A percentile compares a stretch with the other conserved stretches of the same genome.
Evolutionary conservation across 2,329 filamentous ascomycete genomes (phyloP).

Genomic region (Acrocalymma vagum): DNA sequence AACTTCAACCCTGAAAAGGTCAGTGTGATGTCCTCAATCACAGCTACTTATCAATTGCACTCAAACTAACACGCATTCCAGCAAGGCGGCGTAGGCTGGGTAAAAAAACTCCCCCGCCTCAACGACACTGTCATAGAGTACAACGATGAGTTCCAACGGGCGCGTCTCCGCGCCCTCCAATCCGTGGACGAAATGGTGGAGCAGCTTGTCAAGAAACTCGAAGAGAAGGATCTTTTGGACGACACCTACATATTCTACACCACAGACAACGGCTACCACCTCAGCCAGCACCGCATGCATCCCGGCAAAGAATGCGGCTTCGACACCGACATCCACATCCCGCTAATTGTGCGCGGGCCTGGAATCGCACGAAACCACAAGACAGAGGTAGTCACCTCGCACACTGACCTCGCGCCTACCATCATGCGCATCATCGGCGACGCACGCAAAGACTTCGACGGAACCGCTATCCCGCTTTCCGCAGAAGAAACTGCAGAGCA

Average conservation of each 20-base stretch:
- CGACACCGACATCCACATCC: slow-evolving; percentile 49
- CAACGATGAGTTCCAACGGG: slow-evolving; percentile 60
- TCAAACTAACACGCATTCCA: too few species aligned
- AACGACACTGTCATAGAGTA: slow-evolving; percentile 58
- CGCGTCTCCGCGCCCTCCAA: slow-evolving; percentile 58
- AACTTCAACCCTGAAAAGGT: slow-evolving; percentile 72
- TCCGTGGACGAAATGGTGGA: slow-evolving; percentile 63
- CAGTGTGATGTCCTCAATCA: too few species aligned
- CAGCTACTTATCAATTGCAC: too few species aligned
- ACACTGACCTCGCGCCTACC: slow-evolving; percentile 48
- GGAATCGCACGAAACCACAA: slow-evolving; percentile 29
- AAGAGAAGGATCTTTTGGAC: slow-evolving; percentile 51
- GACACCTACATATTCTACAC: slow-evolving; percentile 53
- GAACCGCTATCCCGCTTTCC: slow-evolving; percentile 37
- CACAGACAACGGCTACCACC: slow-evolving; percentile 48
- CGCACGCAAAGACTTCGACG: slow-evolving; percentile 36
- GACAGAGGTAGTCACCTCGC: slow-evolving; percentile 39
- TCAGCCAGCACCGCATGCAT: slow-evolving; percentile 45
- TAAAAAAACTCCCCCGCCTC: slow-evolving; percentile 52
- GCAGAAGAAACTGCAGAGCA: slow-evolving; percentile 3
- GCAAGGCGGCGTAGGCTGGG: slow-evolving; percentile 56
- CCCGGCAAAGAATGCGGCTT: slow-evolving; percentile 46
- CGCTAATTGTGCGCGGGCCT: slow-evolving; percentile 45
- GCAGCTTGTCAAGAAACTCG: slow-evolving; percentile 50
- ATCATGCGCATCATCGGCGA: slow-evolving; percentile 36